Evolutionary conservation across 805 yeast genomes (phyloP).

Genomic region (Monosporozyma unispora): DNA sequence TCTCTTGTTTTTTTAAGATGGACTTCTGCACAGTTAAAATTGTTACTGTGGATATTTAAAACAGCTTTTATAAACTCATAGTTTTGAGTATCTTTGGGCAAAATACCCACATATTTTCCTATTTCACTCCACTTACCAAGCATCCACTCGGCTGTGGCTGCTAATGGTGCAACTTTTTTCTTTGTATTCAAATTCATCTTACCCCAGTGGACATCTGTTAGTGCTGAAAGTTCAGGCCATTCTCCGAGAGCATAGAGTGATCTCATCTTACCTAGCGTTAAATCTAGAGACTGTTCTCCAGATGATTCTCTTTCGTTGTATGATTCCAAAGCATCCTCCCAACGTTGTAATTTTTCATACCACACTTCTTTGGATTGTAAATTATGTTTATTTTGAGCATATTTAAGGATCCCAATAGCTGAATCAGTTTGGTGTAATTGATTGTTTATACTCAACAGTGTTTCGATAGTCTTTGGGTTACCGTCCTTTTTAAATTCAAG

Average conservation of each 20-base stretch:
- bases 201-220: slow-evolving; percentile 83
- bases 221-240: slow-evolving; percentile 85
- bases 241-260: slow-evolving; percentile 97
- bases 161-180: slow-evolving; percentile 87
- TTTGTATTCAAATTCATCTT: slow-evolving; percentile 61
- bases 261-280: slow-evolving; percentile 96
- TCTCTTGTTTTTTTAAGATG: slow-evolving; percentile 84
- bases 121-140: slow-evolving; percentile 93
- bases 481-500: slow-evolving; percentile 91
- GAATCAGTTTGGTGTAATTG: slow-evolving; percentile 96
- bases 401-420: slow-evolving; percentile 91
- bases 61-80: slow-evolving; percentile 92
- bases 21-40: slow-evolving; percentile 68
- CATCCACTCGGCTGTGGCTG: slow-evolving; percentile 99
- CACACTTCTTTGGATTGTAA: slow-evolving; percentile 91
- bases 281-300: slow-evolving; percentile 60
- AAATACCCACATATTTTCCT: slow-evolving; percentile 82
- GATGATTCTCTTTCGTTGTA: slow-evolving; percentile 66
- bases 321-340: slow-evolving; percentile 96
- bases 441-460: slow-evolving; percentile 84
- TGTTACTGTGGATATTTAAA: slow-evolving; percentile 72
- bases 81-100: slow-evolving; percentile 90
- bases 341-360: slow-evolving; percentile 92
- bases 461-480: slow-evolving; percentile 82
- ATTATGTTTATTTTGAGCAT: slow-evolving; percentile 85